A percentile compares a stretch with the other conserved stretches of the same genome.
phyloP scores from a whole-genome alignment of 2,329 filamentous ascomycete genomes.

The Alternaria sp. region DNA sequence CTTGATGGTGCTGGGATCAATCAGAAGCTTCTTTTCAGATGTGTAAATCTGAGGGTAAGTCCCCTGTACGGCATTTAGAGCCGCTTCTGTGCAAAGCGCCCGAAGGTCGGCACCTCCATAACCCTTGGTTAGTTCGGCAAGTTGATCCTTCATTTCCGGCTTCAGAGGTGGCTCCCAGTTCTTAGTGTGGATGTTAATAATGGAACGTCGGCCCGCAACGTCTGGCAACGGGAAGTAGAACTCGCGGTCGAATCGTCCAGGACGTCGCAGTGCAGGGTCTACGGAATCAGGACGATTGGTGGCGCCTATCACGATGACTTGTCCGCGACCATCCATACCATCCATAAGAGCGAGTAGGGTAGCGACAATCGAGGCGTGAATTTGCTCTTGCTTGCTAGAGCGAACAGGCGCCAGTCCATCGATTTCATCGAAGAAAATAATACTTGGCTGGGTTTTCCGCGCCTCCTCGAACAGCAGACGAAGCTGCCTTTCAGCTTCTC shows the following conservation, averaged over 20 bases:
- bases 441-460: slow-evolving; percentile 92
- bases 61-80: slow-evolving; percentile 92
- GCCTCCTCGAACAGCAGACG: slow-evolving; percentile 95
- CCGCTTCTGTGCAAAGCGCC: slow-evolving; percentile 93
- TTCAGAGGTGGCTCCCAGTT: slow-evolving; percentile 84
- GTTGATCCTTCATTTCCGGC: slow-evolving; percentile 77
- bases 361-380: slow-evolving; percentile 86
- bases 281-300: slow-evolving; percentile 97
- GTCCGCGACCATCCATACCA: slow-evolving; percentile 62
- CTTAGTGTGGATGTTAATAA: slow-evolving; percentile 93
- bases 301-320: slow-evolving; percentile 98
- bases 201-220: slow-evolving; percentile 77
- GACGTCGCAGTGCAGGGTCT: slow-evolving; percentile 90
- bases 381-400: slow-evolving; percentile 98
- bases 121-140: slow-evolving; percentile 90
- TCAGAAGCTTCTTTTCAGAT: slow-evolving; percentile 86
- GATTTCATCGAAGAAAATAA: slow-evolving; percentile 99
- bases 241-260: slow-evolving; percentile 94
- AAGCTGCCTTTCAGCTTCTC: slow-evolving; percentile 94
- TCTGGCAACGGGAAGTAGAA: slow-evolving; percentile 97
- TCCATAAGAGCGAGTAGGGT: slow-evolving; percentile 60
- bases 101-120: slow-evolving; percentile 96
- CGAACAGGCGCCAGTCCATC: slow-evolving; percentile 94
- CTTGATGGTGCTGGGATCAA: slow-evolving; percentile 82
- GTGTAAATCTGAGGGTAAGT: slow-evolving; percentile 96